These are phyloP conservation scores for Eutypa lata DNA, from an alignment of 2,329 filamentous ascomycete genomes.

Conservation along the genomic window DNA sequence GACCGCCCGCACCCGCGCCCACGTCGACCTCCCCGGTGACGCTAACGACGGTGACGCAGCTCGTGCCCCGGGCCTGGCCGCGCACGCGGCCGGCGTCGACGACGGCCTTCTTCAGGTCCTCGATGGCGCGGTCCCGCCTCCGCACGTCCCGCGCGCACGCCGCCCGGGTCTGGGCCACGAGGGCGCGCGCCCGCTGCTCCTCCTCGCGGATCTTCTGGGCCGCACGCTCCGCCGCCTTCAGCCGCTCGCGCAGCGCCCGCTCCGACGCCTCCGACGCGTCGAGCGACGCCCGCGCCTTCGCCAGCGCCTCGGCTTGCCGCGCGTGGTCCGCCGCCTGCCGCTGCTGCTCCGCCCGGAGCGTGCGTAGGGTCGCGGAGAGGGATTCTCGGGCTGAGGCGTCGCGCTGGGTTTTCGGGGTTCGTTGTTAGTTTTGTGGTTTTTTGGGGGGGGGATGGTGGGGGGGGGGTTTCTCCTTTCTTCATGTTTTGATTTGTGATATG, in stretches of 20 bases:
- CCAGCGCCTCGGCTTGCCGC: conserved; percentile 51
- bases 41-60: conserved; percentile 54
- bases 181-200: conserved; percentile 71
- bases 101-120: conserved; percentile 83
- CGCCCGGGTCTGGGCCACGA: conserved; percentile 77
- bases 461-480: no score
- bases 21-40: conserved; percentile 59
- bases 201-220: conserved; percentile 82
- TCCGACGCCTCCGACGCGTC: conserved; percentile 67
- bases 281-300: conserved; percentile 53
- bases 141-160: conserved; percentile 89
- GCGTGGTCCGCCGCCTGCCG: conserved; percentile 69
- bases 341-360: conserved; percentile 69
- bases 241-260: conserved; percentile 63
- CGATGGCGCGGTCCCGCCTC: conserved; percentile 85
- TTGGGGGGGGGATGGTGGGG: no score
- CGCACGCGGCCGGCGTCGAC: conserved; percentile 64
- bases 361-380: conserved; percentile 73
- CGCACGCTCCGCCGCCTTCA: conserved; percentile 70
- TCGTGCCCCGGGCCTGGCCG: conserved; percentile 41
- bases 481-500: background rate
- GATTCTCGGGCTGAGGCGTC: conserved; percentile 87
- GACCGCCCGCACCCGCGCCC: conserved; percentile 38
- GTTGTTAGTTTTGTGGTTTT: conserved; percentile 5
- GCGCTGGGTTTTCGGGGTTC: conserved; percentile 51